These are phyloP conservation scores for Sclerospora graminicola DNA, from an alignment of 352 stramenopile species.

Conservation along the genomic window DNA sequence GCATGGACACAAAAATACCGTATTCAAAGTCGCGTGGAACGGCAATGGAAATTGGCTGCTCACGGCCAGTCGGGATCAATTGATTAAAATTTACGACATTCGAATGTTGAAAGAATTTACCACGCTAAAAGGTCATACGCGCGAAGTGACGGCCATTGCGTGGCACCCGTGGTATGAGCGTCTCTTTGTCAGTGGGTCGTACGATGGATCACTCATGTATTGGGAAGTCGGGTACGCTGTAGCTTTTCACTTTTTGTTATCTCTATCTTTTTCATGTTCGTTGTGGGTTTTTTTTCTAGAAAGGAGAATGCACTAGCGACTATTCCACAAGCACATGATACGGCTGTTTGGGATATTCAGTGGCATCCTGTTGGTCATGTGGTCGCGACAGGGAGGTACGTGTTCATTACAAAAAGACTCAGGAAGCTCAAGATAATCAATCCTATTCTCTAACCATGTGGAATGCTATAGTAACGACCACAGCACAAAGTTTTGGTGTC, in stretches of 20 bases:
- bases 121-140: conserved; percentile 92
- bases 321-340: conserved; percentile 91
- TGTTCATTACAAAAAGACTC: too few relatives aligned
- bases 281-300: conserved; percentile 23
- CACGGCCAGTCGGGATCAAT: conserved; percentile 93
- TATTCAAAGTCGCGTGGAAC: conserved; percentile 97
- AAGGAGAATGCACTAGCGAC: conserved; percentile 77
- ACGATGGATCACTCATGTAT: conserved; percentile 96
- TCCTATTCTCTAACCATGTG: too few relatives aligned
- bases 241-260: not conserved
- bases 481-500: conserved; percentile 96
- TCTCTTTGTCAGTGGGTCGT: conserved; percentile 94
- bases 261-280: too few relatives aligned
- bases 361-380: conserved; percentile 96
- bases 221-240: conserved; percentile 89
- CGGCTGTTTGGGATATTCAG: conserved; percentile 96
- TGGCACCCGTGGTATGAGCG: conserved; percentile 96
- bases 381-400: conserved; percentile 87
- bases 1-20: conserved; percentile 97
- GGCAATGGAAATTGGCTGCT: conserved; percentile 97
- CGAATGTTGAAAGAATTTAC: conserved; percentile 92
- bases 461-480: conserved; percentile 91
- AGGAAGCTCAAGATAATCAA: too few relatives aligned
- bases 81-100: conserved; percentile 99
- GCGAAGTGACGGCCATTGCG: conserved; percentile 92